phyloP scores from a whole-genome alignment of 2,329 filamentous ascomycete species.

The Colletotrichum paranaense region DNA sequence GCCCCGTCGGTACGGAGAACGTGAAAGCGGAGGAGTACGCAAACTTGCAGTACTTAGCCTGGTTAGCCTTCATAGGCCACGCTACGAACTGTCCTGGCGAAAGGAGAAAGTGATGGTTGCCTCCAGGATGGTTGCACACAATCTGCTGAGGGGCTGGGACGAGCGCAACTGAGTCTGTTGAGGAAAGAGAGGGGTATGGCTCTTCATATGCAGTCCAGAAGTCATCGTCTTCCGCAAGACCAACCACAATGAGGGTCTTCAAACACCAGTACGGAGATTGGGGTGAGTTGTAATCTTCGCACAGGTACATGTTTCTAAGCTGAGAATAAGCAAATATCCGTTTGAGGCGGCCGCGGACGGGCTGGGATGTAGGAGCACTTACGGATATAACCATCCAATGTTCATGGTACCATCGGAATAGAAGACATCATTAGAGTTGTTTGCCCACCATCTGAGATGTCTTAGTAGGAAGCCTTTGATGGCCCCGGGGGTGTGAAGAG shows the following conservation, averaged over 20 bases:
- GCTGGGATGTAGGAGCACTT: neutral
- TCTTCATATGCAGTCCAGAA: constrained; percentile 59
- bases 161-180: neutral
- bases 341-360: no score
- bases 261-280: constrained; percentile 67
- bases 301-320: constrained; percentile 62
- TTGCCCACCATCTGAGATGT: constrained; percentile 62
- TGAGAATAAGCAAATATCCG: neutral
- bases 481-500: constrained; percentile 49
- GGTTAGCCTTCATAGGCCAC: constrained; percentile 51
- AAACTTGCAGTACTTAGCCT: constrained; percentile 60
- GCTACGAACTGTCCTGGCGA: constrained; percentile 52
- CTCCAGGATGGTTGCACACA: constrained; percentile 48
- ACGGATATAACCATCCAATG: constrained; percentile 53
- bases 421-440: constrained; percentile 55
- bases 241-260: constrained; percentile 59
- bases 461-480: constrained; percentile 61
- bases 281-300: constrained; percentile 67
- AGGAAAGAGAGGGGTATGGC: constrained; percentile 36
- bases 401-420: constrained; percentile 60
- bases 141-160: constrained; percentile 53
- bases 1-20: constrained; percentile 55
- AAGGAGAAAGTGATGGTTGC: constrained; percentile 55
- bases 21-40: constrained; percentile 60
- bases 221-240: constrained; percentile 45